A percentile compares a stretch with the other conserved stretches of the same genome.
Conservation (phyloP, 2,329 filamentous ascomycete species). For the Amylocarpus encephaloides region DNA sequence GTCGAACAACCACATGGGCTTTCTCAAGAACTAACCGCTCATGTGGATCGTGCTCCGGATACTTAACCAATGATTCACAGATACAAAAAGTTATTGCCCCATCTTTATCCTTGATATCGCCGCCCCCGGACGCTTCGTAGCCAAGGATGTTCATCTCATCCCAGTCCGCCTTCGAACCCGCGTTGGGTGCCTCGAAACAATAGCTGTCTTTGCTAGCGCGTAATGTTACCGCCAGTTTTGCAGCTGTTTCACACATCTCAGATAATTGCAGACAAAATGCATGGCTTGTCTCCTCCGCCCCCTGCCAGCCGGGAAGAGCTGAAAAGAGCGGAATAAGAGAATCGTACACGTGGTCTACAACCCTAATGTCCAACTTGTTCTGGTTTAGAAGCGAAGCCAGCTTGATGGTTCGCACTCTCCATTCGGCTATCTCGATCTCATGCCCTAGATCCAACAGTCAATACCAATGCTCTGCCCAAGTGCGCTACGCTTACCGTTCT, state of each 20-base stretch:
- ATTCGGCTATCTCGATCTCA: slow-evolving; percentile 4
- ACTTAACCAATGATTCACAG: slow-evolving; percentile 1
- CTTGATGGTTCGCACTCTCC: slow-evolving; percentile 5
- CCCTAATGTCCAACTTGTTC: not conserved
- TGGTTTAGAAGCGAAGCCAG: not conserved
- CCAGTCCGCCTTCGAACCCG: not conserved
- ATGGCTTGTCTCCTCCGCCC: not conserved
- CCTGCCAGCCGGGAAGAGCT: not conserved
- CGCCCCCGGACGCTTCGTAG: no score
- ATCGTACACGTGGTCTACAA: not conserved
- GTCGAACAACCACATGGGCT: slow-evolving; percentile 4
- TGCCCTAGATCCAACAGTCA: not conserved
- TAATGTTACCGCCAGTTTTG: not conserved
- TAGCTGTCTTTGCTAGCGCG: slow-evolving; percentile 2
- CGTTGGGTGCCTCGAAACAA: not conserved
- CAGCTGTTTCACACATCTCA: not conserved
- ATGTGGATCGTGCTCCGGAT: not conserved
- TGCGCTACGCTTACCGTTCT: not conserved
- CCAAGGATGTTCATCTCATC: not conserved
- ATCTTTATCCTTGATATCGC: not conserved
- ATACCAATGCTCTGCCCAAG: not conserved
- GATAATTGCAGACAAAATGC: no score
- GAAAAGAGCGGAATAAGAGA: not conserved
- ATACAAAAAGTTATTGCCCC: not conserved
- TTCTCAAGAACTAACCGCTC: slow-evolving; percentile 5